These are phyloP conservation scores for Bruguiera sexangula DNA, from an alignment of 345 rosid genomes.

Conservation along the genomic window DNA sequence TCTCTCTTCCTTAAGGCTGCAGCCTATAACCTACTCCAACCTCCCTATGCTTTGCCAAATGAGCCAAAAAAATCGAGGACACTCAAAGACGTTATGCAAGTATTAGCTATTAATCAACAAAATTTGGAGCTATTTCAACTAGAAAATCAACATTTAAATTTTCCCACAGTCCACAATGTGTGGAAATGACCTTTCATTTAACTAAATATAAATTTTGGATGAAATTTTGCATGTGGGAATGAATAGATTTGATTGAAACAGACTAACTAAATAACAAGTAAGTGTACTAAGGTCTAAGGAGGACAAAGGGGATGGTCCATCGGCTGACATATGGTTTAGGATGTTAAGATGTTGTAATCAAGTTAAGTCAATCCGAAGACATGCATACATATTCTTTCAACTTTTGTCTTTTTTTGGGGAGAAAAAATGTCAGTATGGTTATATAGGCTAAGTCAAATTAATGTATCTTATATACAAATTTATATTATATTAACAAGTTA, in stretches of 20 bases:
- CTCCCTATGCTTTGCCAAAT: background rate
- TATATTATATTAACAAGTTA: too few species aligned
- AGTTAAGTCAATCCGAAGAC: background rate
- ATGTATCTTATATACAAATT: too few species aligned
- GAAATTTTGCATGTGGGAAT: too few species aligned
- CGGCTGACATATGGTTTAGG: background rate
- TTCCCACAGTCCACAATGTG: too few species aligned
- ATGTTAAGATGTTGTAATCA: slow-evolving; percentile 20
- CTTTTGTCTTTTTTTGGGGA: too few species aligned
- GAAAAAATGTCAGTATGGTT: too few species aligned
- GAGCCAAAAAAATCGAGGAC: background rate
- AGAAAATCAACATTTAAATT: too few species aligned
- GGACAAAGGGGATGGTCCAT: background rate
- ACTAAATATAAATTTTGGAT: too few species aligned
- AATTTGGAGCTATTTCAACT: too few species aligned
- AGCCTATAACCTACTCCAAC: slow-evolving; percentile 8
- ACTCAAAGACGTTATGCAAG: background rate
- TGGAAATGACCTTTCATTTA: too few species aligned
- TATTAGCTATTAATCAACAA: background rate
- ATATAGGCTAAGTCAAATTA: too few species aligned
- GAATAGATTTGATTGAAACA: slow-evolving; percentile 15
- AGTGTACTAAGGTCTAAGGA: slow-evolving; percentile 13
- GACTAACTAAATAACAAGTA: slow-evolving; percentile 6
- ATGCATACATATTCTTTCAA: background rate
- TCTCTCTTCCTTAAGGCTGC: background rate